These are phyloP conservation scores for Boletus patriciae DNA, from an alignment of 768 basidiomycete genomes.

Conservation along the genomic window DNA sequence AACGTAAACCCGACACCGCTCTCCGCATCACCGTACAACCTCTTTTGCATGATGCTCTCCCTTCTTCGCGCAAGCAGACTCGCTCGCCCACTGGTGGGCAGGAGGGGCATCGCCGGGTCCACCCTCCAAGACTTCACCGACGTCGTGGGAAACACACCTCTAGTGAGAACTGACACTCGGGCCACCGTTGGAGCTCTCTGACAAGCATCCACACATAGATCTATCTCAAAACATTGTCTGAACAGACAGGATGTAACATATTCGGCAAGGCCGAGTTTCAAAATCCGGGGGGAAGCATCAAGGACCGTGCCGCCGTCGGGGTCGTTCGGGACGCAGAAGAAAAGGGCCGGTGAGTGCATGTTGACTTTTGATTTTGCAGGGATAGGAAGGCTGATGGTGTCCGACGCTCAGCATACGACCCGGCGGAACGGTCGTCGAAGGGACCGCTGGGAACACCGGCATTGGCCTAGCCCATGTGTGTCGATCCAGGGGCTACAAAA, in stretches of 20 bases:
- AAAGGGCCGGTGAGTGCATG: constrained; percentile 62
- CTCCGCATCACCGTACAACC: background rate
- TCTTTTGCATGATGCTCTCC: constrained; percentile 25
- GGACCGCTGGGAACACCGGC: constrained; percentile 97
- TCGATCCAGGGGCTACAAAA: constrained; percentile 88
- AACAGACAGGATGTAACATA: constrained; percentile 79
- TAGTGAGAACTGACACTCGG: constrained; percentile 49
- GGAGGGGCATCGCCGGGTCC: constrained; percentile 39
- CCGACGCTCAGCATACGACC: constrained; percentile 60
- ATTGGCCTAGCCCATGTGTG: constrained; percentile 96
- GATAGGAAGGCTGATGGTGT: background rate
- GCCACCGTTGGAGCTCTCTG: background rate
- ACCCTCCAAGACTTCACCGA: constrained; percentile 78
- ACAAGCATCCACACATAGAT: constrained; percentile 53
- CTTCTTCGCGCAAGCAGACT: constrained; percentile 35
- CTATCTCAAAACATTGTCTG: constrained; percentile 75
- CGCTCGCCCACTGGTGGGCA: constrained; percentile 7
- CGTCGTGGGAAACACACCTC: constrained; percentile 90
- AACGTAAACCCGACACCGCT: background rate
- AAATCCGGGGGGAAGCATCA: constrained; percentile 97
- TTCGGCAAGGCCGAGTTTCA: constrained; percentile 98
- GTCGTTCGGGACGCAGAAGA: constrained; percentile 85
- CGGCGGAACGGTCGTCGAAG: constrained; percentile 97
- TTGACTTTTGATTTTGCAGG: background rate
- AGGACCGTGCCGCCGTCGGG: constrained; percentile 94